Evolutionary conservation across 2,329 filamentous ascomycete species (phyloP), one percentile per base, ranked within the genome.

Genomic region (Intubia oerlemansii): DNA sequence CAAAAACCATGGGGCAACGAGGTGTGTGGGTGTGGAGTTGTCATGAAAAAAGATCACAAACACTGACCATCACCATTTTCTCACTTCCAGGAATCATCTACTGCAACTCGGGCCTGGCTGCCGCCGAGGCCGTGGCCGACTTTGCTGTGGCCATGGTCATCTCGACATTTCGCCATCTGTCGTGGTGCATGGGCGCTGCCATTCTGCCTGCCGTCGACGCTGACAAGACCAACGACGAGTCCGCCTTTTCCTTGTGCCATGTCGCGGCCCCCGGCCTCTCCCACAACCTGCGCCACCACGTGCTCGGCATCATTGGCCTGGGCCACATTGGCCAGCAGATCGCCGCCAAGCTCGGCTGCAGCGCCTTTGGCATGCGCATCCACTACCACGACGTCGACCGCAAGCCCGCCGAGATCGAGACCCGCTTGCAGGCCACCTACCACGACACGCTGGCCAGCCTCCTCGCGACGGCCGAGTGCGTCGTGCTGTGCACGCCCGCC

Each of bases 41-140:
- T n/a, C n/a, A n/a, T n/a, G n/a, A n/a, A n/a, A n/a, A n/a, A n/a
- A n/a, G n/a, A n/a, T n/a, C n/a, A n/a, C n/a, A n/a, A n/a, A n/a
- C n/a, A n/a, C n/a, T n/a, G n/a, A n/a, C n/a, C n/a, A n/a, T n/a
- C n/a, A n/a, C n/a, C n/a, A n/a, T n/a, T n/a, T n/a, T n/a, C n/a
- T n/a, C n/a, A n/a, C n/a, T n/a, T n/a, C n/a, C n/a, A n/a, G n/a
- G 66, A 23, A 63, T 77, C 34, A 49, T 73, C 29, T 81, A 80
- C 51, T 80, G 74, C 55, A 80, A 81, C 49, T 63, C 66, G 4
- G 73, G 72, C 3, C 59, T 66, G 2, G 72, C 75, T 0, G 72
- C 71, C 21, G 69, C 70, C 5, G 75, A 80, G 42, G 66, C 72
- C 6, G 74, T 80, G 2, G 73, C 74, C 28, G 76, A 81, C 45